Percentiles rank a stretch among this genome's conserved stretches.
Evolutionary conservation across 768 basidiomycete species (phyloP).

Genomic region (Pleurotus tuoliensis): DNA sequence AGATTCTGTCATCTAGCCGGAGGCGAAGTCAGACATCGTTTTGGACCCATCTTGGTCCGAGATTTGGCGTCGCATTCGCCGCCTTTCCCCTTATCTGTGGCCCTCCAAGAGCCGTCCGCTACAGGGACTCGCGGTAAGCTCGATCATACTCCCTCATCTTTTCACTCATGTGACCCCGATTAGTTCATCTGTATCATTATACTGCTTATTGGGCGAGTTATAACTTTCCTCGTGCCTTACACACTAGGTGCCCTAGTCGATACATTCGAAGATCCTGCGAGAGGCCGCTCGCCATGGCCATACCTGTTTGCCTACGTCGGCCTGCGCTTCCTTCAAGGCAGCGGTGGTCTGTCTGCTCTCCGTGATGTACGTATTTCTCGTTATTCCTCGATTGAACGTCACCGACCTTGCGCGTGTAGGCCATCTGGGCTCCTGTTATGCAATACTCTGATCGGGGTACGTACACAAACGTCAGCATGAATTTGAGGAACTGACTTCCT

Average conservation of each 20-base stretch:
- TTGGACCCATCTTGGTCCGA: conserved; percentile 72
- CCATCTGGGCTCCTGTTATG: conserved; percentile 85
- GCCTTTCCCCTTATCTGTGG: conserved; percentile 81
- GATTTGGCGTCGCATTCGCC: conserved; percentile 58
- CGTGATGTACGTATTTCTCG: conserved; percentile 40
- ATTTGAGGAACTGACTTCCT: background rate
- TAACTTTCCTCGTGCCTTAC: conserved; percentile 70
- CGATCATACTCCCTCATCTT: background rate
- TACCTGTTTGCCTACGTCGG: conserved; percentile 65
- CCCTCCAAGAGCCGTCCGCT: conserved; percentile 62
- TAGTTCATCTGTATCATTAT: conserved; percentile 68
- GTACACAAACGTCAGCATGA: conserved; percentile 8
- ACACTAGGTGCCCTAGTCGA: conserved; percentile 63
- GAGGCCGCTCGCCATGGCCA: conserved; percentile 56
- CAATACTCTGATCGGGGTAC: conserved; percentile 77
- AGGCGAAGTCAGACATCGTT: conserved; percentile 46
- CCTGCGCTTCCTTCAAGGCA: conserved; percentile 71
- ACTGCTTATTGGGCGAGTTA: conserved; percentile 68
- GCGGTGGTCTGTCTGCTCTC: conserved; percentile 70
- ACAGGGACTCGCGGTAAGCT: conserved; percentile 61
- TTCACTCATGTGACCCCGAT: background rate
- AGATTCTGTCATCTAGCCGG: conserved; percentile 22
- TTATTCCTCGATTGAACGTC: background rate
- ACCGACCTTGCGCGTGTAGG: conserved; percentile 26
- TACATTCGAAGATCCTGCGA: conserved; percentile 42